A percentile compares a stretch with the other conserved stretches of the same genome.
Evolutionary conservation across 1,284 basidiomycete genomes (phyloP).

Genomic region (Schizophyllum commune): DNA sequence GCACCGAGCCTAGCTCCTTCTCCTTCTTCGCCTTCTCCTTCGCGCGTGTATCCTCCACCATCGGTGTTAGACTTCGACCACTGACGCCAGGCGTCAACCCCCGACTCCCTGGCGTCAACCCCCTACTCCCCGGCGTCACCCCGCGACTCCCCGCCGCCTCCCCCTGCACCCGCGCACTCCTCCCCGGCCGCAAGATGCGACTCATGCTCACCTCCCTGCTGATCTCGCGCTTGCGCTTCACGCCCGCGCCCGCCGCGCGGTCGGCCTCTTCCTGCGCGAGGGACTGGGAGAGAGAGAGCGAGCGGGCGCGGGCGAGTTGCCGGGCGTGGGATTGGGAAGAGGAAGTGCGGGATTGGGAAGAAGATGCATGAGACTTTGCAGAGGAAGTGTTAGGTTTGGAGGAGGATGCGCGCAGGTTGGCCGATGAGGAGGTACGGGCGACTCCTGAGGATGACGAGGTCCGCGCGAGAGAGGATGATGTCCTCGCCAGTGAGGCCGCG

Average conservation of each 20-base stretch:
- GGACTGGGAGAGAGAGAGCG: slow-evolving; percentile 59
- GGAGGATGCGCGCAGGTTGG: slow-evolving; percentile 3
- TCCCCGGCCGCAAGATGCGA: slow-evolving; percentile 46
- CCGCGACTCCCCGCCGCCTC: no score
- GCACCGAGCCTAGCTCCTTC: slow-evolving; percentile 11
- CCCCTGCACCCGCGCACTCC: background rate
- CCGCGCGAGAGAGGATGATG: background rate
- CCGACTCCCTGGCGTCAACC: slow-evolving; percentile 1
- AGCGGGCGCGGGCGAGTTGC: slow-evolving; percentile 34
- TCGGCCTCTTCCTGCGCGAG: slow-evolving; percentile 44
- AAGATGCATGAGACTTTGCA: slow-evolving; percentile 9
- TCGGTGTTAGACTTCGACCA: slow-evolving; percentile 6
- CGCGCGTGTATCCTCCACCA: slow-evolving; percentile 7
- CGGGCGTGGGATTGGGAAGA: slow-evolving; percentile 4
- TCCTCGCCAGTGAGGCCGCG: background rate
- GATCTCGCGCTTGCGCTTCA: slow-evolving; percentile 35
- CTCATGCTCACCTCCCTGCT: slow-evolving; percentile 69
- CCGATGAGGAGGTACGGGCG: background rate
- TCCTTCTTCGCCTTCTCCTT: slow-evolving; percentile 16
- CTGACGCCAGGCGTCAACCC: slow-evolving; percentile 3
- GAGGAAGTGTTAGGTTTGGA: slow-evolving; percentile 1
- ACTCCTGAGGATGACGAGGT: slow-evolving; percentile 6
- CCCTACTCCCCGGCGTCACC: no score
- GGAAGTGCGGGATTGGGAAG: slow-evolving; percentile 4
- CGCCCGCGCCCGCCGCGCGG: slow-evolving; percentile 23